phyloP scores from a whole-genome alignment of 2,329 filamentous ascomycete genomes.

The Fusarium sp. region DNA sequence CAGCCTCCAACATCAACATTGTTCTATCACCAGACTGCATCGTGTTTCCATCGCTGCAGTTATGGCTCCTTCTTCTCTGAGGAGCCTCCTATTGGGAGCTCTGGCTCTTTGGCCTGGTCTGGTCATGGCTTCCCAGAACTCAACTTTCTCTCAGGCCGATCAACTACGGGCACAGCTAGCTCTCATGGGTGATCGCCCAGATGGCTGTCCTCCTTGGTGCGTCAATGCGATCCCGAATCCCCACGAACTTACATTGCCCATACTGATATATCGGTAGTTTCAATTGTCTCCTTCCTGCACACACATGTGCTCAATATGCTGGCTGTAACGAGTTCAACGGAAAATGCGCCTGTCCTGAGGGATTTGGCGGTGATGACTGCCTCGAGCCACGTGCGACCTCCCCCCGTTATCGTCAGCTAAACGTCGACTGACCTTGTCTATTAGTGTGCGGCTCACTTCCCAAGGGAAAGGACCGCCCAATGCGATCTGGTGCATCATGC shows the following conservation, averaged over 20 bases:
- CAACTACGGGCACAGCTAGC: constrained; percentile 74
- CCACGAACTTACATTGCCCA: neutral
- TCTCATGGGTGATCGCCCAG: constrained; percentile 77
- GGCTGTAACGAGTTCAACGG: constrained; percentile 90
- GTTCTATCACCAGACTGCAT: constrained; percentile 31
- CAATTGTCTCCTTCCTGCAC: constrained; percentile 95
- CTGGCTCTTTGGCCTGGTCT: constrained; percentile 55
- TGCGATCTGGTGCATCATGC: constrained; percentile 77
- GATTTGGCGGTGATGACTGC: constrained; percentile 95
- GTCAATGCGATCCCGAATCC: neutral
- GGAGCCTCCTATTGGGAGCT: constrained; percentile 53
- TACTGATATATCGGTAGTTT: constrained; percentile 69
- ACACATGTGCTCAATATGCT: constrained; percentile 90
- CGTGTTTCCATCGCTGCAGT: constrained; percentile 41
- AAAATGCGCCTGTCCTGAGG: constrained; percentile 90
- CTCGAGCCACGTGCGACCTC: constrained; percentile 74
- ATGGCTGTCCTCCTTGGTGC: constrained; percentile 82
- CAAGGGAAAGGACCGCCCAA: constrained; percentile 80
- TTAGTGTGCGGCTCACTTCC: constrained; percentile 86
- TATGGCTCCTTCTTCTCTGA: constrained; percentile 54
- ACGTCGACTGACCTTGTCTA: constrained; percentile 16
- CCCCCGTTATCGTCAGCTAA: neutral
- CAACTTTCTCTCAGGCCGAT: constrained; percentile 70
- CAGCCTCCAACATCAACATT: constrained; percentile 30
- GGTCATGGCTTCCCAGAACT: constrained; percentile 54